Percentiles rank a stretch among this genome's conserved stretches.
These are phyloP conservation scores for Sordaria brevicollis DNA, from an alignment of 495 filamentous ascomycete species.

Conservation along the genomic window DNA sequence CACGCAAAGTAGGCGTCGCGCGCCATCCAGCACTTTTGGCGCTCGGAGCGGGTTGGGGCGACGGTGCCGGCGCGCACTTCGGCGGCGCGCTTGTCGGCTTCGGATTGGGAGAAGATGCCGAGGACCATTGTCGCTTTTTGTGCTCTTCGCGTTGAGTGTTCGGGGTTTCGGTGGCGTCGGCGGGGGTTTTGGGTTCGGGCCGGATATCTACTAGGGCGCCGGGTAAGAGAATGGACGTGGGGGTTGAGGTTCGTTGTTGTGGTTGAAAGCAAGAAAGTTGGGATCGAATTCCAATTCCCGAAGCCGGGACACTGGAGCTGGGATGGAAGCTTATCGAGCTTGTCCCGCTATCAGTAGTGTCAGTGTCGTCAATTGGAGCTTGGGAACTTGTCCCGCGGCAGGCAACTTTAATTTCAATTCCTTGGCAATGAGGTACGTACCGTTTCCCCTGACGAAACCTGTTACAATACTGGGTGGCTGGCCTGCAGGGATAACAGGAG, in stretches of 20 bases:
- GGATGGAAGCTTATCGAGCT: background rate
- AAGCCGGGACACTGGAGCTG: background rate
- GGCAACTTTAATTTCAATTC: background rate
- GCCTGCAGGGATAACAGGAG: no score
- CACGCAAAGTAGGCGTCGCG: slow-evolving; percentile 81
- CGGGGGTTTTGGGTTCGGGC: background rate
- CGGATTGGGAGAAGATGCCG: slow-evolving; percentile 29
- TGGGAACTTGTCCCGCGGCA: background rate
- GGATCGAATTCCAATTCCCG: background rate
- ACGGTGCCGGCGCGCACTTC: slow-evolving; percentile 50
- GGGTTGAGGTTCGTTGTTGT: background rate
- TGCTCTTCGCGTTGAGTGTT: background rate
- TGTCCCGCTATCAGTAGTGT: background rate
- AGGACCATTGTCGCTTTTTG: slow-evolving; percentile 29
- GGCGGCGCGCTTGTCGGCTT: slow-evolving; percentile 38
- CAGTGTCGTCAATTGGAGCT: background rate
- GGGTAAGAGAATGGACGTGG: background rate
- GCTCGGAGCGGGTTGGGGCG: slow-evolving; percentile 66
- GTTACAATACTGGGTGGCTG: no score
- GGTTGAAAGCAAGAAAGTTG: background rate
- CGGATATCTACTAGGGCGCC: no score
- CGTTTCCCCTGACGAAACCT: background rate
- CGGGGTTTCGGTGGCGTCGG: background rate
- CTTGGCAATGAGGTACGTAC: background rate
- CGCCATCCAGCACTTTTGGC: slow-evolving; percentile 74